Percentiles rank a stretch among this genome's conserved stretches.
phyloP scores from a whole-genome alignment of 306 rosid species.

The Pyrus communis region DNA sequence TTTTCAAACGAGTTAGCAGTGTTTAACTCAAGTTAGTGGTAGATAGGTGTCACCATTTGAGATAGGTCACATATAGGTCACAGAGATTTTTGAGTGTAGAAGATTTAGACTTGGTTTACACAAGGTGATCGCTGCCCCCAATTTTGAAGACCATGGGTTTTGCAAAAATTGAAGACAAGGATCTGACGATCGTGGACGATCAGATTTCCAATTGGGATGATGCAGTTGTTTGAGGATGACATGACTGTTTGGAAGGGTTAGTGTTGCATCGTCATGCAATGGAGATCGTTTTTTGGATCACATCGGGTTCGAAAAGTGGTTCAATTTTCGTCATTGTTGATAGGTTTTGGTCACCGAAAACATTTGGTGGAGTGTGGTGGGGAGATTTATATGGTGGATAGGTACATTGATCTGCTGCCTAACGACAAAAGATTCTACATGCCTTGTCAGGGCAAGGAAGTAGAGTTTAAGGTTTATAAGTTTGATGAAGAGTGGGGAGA shows the following conservation, averaged over 20 bases:
- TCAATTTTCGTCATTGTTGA: constrained; percentile 53
- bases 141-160: neutral
- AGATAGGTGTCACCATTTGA: no score
- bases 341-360: constrained; percentile 47
- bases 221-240: constrained; percentile 28
- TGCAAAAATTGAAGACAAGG: constrained; percentile 33
- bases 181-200: constrained; percentile 23
- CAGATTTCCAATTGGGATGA: constrained; percentile 13
- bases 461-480: constrained; percentile 30
- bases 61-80: no score
- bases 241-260: constrained; percentile 46
- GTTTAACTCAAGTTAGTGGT: no score
- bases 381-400: constrained; percentile 44
- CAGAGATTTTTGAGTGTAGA: no score
- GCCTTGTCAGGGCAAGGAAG: neutral
- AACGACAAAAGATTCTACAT: neutral
- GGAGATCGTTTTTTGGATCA: constrained; percentile 71
- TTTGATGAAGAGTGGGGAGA: constrained; percentile 26
- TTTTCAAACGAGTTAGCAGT: no score
- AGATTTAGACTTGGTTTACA: no score
- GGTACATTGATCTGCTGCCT: neutral
- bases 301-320: constrained; percentile 33
- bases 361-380: constrained; percentile 58
- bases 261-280: constrained; percentile 41
- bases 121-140: no score